phyloP scores from a whole-genome alignment of 352 stramenopile species.

The Pythium periplocum region DNA sequence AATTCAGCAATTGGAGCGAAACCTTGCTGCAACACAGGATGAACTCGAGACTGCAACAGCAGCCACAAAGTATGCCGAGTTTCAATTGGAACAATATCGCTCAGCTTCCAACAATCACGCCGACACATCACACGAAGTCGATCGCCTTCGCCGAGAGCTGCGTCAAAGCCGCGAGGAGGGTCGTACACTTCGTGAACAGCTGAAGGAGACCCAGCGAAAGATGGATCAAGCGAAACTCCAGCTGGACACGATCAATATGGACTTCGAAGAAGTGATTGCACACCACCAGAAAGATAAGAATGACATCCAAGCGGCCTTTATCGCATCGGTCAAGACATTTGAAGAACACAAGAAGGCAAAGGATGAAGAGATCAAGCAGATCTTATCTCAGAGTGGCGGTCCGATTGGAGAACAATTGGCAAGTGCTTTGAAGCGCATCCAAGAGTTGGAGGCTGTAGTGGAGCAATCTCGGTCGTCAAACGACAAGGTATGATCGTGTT shows the following conservation, averaged over 20 bases:
- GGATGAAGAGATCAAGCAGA: too few relatives aligned
- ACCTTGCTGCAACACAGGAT: conserved; percentile 52
- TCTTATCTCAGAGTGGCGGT: too few relatives aligned
- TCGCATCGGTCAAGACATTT: too few relatives aligned
- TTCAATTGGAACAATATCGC: conserved; percentile 71
- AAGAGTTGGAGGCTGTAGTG: conserved; percentile 16
- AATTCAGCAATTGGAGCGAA: conserved; percentile 67
- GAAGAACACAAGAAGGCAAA: too few relatives aligned
- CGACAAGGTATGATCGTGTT: too few relatives aligned
- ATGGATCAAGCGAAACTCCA: conserved; percentile 8
- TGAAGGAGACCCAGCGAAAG: conserved; percentile 12
- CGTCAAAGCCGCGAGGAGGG: conserved; percentile 6
- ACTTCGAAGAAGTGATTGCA: neutral
- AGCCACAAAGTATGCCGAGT: conserved; percentile 78
- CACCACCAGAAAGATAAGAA: conserved; percentile 12
- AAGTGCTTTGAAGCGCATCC: conserved; percentile 12
- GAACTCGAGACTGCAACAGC: conserved; percentile 76
- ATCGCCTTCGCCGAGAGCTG: conserved; percentile 15
- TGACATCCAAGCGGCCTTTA: conserved; percentile 2
- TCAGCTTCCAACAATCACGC: conserved; percentile 45
- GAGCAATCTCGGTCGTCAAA: conserved; percentile 1
- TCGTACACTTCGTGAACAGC: conserved; percentile 9
- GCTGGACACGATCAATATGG: too few relatives aligned
- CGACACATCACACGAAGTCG: conserved; percentile 24
- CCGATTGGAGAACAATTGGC: too few relatives aligned